Conservation (phyloP, 1,284 basidiomycete genomes). For the Prillingera fragicola region DNA sequence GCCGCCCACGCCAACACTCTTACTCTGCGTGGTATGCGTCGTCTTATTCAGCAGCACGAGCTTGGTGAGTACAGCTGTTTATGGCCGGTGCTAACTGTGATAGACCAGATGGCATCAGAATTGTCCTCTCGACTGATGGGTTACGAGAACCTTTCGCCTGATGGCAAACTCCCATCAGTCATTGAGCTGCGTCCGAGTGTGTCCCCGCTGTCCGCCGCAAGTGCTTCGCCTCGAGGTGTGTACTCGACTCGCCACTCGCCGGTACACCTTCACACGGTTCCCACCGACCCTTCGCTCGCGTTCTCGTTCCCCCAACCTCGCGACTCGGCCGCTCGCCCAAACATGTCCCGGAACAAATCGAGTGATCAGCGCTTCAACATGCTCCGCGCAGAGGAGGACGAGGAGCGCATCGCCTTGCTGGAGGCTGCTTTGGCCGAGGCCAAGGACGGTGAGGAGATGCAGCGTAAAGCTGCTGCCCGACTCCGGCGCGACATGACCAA, state of each 20-base stretch:
- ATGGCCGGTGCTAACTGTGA: too few species aligned
- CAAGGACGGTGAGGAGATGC: constrained; percentile 32
- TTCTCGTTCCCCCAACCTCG: constrained; percentile 1
- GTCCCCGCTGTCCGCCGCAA: too few species aligned
- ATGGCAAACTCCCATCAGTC: too few species aligned
- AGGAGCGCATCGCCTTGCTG: constrained; percentile 27
- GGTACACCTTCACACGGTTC: constrained; percentile 4
- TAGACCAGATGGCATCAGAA: too few species aligned
- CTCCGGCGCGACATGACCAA: constrained; percentile 32
- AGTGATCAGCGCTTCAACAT: not conserved
- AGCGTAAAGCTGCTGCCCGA: constrained; percentile 33
- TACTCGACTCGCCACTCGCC: too few species aligned
- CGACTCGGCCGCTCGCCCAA: too few species aligned
- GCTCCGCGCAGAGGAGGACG: constrained; percentile 22
- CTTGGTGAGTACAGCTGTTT: constrained; percentile 11
- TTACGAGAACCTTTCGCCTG: too few species aligned
- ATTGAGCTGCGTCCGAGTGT: too few species aligned
- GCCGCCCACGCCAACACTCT: constrained; percentile 9
- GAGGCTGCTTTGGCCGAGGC: constrained; percentile 38
- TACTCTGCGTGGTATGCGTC: constrained; percentile 11
- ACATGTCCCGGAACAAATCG: not conserved
- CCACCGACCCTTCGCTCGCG: constrained; percentile 4
- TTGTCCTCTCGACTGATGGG: too few species aligned
- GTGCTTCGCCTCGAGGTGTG: too few species aligned
- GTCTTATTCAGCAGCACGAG: constrained; percentile 14